Conservation (phyloP, 805 yeast species). For the Wickerhamomyces pijperi region DNA sequence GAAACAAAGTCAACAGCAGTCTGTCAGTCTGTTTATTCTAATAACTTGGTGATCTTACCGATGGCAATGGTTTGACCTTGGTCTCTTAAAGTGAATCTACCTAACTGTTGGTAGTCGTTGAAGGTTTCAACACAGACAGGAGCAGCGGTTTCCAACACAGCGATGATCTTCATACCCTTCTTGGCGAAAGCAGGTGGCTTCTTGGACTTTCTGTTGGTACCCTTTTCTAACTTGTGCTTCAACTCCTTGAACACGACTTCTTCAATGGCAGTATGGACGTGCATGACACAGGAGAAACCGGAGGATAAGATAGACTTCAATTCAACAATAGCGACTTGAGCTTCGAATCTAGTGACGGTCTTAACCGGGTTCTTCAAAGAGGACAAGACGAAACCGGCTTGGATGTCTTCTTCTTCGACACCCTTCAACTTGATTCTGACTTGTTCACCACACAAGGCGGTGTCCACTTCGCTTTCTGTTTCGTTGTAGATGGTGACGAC, state of each 20-base stretch:
- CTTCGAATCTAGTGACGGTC: slow-evolving; percentile 84
- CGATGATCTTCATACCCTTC: slow-evolving; percentile 97
- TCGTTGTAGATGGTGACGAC: slow-evolving; percentile 84
- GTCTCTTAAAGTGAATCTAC: slow-evolving; percentile 96
- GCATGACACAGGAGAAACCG: slow-evolving; percentile 98
- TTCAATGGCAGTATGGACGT: slow-evolving; percentile 95
- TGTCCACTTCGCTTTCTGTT: slow-evolving; percentile 86
- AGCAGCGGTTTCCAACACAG: slow-evolving; percentile 71
- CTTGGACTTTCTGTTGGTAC: slow-evolving; percentile 92
- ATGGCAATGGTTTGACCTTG: slow-evolving; percentile 98
- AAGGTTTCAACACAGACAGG: slow-evolving; percentile 93
- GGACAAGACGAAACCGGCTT: slow-evolving; percentile 84
- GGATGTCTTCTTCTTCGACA: slow-evolving; percentile 93
- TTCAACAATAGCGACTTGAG: slow-evolving; percentile 95
- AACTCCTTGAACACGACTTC: slow-evolving; percentile 77
- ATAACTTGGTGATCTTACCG: slow-evolving; percentile 89
- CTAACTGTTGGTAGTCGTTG: slow-evolving; percentile 88
- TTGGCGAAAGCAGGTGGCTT: slow-evolving; percentile 97
- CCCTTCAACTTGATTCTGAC: slow-evolving; percentile 89
- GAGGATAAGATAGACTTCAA: slow-evolving; percentile 87
- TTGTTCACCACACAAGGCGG: slow-evolving; percentile 94
- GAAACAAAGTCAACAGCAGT: too few species aligned
- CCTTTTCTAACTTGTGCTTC: slow-evolving; percentile 90
- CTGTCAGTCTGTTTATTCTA: slow-evolving; percentile 26
- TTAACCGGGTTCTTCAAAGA: slow-evolving; percentile 82